phyloP scores from a whole-genome alignment of 768 basidiomycete species.

The Russula ochroleuca region DNA sequence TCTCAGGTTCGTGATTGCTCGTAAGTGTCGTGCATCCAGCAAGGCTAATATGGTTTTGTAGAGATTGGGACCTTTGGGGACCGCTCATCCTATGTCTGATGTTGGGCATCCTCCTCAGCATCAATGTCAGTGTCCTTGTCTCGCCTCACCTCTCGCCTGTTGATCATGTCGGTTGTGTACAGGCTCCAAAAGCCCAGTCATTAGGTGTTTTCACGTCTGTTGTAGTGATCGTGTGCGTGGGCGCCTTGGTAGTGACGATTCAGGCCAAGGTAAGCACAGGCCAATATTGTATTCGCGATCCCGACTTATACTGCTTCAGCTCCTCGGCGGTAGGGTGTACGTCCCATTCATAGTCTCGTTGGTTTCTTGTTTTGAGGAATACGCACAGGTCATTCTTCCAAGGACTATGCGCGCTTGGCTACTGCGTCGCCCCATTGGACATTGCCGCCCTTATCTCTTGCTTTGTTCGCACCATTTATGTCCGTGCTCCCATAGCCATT shows the following conservation, averaged over 20 bases:
- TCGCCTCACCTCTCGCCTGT: not conserved
- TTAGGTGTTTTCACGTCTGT: conserved; percentile 90
- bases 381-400: conserved; percentile 84
- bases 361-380: not conserved
- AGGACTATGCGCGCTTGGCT: conserved; percentile 89
- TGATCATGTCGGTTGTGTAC: conserved; percentile 14
- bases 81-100: conserved; percentile 79
- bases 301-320: conserved; percentile 39
- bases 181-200: conserved; percentile 82
- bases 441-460: conserved; percentile 84
- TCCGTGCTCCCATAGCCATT: conserved; percentile 81
- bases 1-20: conserved; percentile 49
- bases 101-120: conserved; percentile 79
- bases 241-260: conserved; percentile 88
- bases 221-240: conserved; percentile 88
- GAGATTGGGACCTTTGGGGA: conserved; percentile 99
- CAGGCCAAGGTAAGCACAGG: conserved; percentile 76
- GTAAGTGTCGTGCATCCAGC: conserved; percentile 11
- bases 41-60: conserved; percentile 31
- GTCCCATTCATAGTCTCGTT: conserved; percentile 29
- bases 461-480: conserved; percentile 80
- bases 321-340: conserved; percentile 80
- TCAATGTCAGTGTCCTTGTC: conserved; percentile 53
- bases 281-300: not conserved
- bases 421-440: conserved; percentile 90